Percentiles rank a stretch among this genome's conserved stretches.
phyloP scores from a whole-genome alignment of 2,329 filamentous ascomycete species.

The Aspergillus uvarum region DNA sequence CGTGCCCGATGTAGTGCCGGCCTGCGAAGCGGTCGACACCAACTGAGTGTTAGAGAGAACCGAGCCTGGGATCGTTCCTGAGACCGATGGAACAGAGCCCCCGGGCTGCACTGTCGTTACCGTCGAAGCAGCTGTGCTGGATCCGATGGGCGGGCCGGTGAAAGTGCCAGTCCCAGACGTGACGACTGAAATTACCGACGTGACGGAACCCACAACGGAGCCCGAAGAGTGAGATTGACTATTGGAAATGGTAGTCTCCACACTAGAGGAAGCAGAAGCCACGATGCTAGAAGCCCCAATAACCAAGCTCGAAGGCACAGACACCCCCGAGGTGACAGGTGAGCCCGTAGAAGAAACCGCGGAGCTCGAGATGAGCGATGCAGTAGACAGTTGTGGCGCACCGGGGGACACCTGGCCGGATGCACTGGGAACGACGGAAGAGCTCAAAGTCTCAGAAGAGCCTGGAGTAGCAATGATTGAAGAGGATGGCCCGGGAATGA shows the following conservation, averaged over 20 bases:
- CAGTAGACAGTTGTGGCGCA: neutral
- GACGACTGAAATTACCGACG: neutral
- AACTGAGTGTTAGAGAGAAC: slow-evolving; percentile 13
- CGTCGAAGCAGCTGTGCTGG: neutral
- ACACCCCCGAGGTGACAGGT: neutral
- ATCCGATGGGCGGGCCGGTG: neutral
- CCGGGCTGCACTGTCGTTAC: neutral
- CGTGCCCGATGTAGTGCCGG: slow-evolving; percentile 2
- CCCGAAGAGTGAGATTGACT: neutral
- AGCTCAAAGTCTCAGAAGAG: neutral
- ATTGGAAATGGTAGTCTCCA: neutral
- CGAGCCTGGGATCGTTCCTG: slow-evolving; percentile 10
- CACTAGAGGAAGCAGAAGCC: neutral
- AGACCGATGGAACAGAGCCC: neutral
- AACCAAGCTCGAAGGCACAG: neutral
- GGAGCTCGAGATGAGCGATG: neutral
- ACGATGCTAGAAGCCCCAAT: neutral
- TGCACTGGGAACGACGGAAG: neutral
- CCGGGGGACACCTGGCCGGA: neutral
- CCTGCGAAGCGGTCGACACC: slow-evolving; percentile 11
- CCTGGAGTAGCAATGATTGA: neutral
- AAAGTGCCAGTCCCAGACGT: neutral
- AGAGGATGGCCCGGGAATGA: neutral
- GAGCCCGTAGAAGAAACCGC: neutral
- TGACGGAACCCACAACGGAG: neutral